Conservation (phyloP, 805 yeast genomes). For the Cyberlindnera mrakii region DNA sequence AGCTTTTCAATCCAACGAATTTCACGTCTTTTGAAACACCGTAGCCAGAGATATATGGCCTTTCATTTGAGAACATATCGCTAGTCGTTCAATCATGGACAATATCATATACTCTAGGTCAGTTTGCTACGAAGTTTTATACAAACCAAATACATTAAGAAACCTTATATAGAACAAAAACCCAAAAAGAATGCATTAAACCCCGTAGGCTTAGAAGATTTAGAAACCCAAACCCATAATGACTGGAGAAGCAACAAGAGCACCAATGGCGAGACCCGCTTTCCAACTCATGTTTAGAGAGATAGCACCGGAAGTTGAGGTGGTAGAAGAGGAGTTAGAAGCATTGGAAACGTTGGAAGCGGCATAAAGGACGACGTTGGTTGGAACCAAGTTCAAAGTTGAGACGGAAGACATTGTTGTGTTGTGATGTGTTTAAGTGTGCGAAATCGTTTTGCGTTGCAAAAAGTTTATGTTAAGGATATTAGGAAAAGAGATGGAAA, state of each 20-base stretch:
- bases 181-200: not conserved
- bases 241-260: constrained; percentile 32
- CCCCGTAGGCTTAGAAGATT: not conserved
- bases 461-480: not conserved
- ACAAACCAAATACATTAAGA: too few species aligned
- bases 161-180: not conserved
- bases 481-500: too few species aligned
- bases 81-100: too few species aligned
- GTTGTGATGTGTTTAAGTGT: constrained; percentile 1
- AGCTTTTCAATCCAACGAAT: too few species aligned
- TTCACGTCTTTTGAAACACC: too few species aligned
- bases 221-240: constrained; percentile 21
- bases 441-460: not conserved
- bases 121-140: not conserved
- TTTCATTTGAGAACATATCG: too few species aligned
- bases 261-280: constrained; percentile 33
- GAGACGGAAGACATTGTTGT: constrained; percentile 15
- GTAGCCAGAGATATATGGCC: too few species aligned
- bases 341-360: constrained; percentile 15
- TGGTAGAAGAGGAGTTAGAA: constrained; percentile 9
- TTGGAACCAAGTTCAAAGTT: constrained; percentile 24
- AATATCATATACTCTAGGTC: not conserved
- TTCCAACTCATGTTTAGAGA: constrained; percentile 34
- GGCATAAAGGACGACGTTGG: constrained; percentile 23
- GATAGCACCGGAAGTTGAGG: constrained; percentile 25